phyloP scores from a whole-genome alignment of 1,284 basidiomycete species.

The Pseudozyma flocculosa region DNA sequence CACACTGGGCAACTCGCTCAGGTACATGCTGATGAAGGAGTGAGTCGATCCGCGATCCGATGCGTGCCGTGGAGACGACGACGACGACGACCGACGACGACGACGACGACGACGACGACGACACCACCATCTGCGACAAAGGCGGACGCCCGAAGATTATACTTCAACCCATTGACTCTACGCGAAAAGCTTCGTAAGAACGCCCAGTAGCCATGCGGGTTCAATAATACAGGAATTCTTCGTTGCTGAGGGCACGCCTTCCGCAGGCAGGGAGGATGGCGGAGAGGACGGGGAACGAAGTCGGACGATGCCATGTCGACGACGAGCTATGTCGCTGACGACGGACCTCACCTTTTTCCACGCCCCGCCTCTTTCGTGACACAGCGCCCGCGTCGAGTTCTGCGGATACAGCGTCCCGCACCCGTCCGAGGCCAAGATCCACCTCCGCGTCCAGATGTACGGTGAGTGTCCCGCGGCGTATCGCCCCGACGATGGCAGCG shows the following conservation, averaged over 20 bases:
- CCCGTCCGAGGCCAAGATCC: slow-evolving; percentile 93
- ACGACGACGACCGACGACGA: too few relatives aligned
- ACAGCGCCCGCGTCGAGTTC: slow-evolving; percentile 96
- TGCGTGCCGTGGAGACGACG: too few relatives aligned
- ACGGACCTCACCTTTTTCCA: too few relatives aligned
- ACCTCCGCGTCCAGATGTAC: slow-evolving; percentile 97
- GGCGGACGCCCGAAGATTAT: slow-evolving; percentile 29
- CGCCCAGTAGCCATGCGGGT: slow-evolving; percentile 46
- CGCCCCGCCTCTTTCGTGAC: slow-evolving; percentile 4
- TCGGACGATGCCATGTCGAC: too few relatives aligned
- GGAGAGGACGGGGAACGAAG: too few relatives aligned
- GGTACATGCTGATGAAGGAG: slow-evolving; percentile 99
- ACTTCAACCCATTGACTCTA: slow-evolving; percentile 23
- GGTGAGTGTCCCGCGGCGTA: slow-evolving; percentile 69
- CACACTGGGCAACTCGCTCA: slow-evolving; percentile 87
- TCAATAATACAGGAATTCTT: slow-evolving; percentile 57
- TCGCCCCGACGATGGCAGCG: too few relatives aligned
- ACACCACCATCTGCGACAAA: too few relatives aligned
- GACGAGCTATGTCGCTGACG: too few relatives aligned
- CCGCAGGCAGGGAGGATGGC: too few relatives aligned
- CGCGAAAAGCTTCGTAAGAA: slow-evolving; percentile 28
- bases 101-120: too few relatives aligned
- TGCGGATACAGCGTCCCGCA: slow-evolving; percentile 96
- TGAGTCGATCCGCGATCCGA: slow-evolving; percentile 64
- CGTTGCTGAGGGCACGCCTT: slow-evolving; percentile 54